Evolutionary conservation across 2,329 filamentous ascomycete species (phyloP).

Genomic region (Cytospora paraplurivora): DNA sequence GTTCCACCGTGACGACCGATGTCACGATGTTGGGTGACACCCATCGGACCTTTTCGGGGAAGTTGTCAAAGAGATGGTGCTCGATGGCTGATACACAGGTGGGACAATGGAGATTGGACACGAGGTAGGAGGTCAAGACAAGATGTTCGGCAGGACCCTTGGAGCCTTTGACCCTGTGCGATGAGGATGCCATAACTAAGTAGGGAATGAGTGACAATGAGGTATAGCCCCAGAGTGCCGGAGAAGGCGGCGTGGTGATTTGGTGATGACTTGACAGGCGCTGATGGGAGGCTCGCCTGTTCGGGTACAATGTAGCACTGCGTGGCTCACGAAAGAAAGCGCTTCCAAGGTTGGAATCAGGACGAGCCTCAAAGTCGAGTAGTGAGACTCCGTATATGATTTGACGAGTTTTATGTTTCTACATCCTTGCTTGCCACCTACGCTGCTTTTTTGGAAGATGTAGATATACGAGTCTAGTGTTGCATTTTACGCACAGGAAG

Average conservation of each 20-base stretch:
- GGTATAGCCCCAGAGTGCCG: conserved; percentile 9
- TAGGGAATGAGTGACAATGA: neutral
- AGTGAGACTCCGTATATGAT: neutral
- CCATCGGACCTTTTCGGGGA: conserved; percentile 51
- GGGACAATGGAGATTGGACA: conserved; percentile 77
- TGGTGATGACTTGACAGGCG: conserved; percentile 7
- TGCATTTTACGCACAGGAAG: conserved; percentile 27
- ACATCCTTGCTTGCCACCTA: neutral
- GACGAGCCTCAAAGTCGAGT: no score
- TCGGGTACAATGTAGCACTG: conserved; percentile 17
- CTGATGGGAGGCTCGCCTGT: conserved; percentile 10
- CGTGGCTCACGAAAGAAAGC: neutral
- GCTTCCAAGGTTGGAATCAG: no score
- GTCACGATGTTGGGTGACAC: conserved; percentile 72
- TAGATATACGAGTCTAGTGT: conserved; percentile 9
- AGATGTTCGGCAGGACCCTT: conserved; percentile 13
- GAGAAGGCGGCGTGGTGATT: conserved; percentile 20
- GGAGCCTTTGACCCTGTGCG: conserved; percentile 30
- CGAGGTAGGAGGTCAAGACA: conserved; percentile 62
- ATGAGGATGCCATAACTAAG: conserved; percentile 32
- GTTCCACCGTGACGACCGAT: conserved; percentile 66
- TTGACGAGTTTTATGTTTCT: neutral
- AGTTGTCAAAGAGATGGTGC: conserved; percentile 54
- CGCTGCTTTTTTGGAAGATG: conserved; percentile 2
- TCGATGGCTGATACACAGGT: conserved; percentile 71